Percentiles rank a stretch among this genome's conserved stretches.
Conservation (phyloP, 208 protist genomes). For the Spironucleus salmonicida region DNA sequence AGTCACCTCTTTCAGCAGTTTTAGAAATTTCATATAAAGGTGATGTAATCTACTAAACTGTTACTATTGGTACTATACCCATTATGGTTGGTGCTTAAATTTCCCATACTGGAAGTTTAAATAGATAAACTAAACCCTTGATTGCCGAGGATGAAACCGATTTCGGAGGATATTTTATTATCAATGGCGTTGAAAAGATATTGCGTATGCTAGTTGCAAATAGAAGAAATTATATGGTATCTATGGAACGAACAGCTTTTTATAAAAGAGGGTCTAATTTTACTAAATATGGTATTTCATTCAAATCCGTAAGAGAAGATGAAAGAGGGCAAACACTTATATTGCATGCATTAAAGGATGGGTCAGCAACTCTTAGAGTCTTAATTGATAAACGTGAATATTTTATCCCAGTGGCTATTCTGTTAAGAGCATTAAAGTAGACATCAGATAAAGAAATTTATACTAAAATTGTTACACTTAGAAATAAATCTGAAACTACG, state of each 20-base stretch:
- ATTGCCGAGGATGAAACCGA: constrained; percentile 28
- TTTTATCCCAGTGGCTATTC: constrained; percentile 56
- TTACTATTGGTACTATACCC: too few relatives aligned
- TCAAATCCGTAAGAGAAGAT: constrained; percentile 74
- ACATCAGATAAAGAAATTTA: constrained; percentile 63
- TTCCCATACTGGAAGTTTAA: too few relatives aligned
- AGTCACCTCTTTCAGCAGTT: too few relatives aligned
- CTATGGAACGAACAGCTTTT: constrained; percentile 51
- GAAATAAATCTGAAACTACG: not conserved
- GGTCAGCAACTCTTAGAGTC: constrained; percentile 52
- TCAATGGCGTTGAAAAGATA: not conserved
- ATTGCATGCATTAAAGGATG: constrained; percentile 79
- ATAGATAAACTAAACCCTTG: too few relatives aligned
- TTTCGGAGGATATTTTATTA: constrained; percentile 29
- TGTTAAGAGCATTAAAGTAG: constrained; percentile 55
- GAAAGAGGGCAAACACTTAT: constrained; percentile 70
- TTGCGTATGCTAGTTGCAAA: too few relatives aligned
- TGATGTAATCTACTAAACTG: too few relatives aligned
- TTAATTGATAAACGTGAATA: constrained; percentile 57
- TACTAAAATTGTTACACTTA: constrained; percentile 40
- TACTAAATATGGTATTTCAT: constrained; percentile 71
- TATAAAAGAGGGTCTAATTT: constrained; percentile 68
- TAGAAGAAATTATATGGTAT: too few relatives aligned
- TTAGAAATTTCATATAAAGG: too few relatives aligned
- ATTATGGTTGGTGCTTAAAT: too few relatives aligned